Percentiles rank a stretch among this genome's conserved stretches.
Conservation (phyloP, 257 asterid species). For the Plantago ovata region DNA sequence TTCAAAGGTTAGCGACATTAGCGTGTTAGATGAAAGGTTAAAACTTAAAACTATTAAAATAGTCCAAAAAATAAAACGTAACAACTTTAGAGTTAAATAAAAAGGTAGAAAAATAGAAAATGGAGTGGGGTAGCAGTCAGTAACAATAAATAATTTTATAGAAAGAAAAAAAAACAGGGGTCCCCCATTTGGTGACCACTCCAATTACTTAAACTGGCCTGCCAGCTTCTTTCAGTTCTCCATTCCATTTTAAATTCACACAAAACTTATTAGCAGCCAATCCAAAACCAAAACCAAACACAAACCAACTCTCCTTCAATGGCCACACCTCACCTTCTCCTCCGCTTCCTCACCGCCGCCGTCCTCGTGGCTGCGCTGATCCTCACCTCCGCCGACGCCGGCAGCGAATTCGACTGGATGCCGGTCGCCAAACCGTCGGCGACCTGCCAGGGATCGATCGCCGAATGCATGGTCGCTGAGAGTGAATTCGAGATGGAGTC, state of each 20-base stretch:
- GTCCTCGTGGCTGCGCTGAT: slow-evolving; percentile 20
- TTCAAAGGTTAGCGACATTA: too few relatives aligned
- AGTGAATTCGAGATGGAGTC: slow-evolving; percentile 45
- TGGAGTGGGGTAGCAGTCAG: background rate
- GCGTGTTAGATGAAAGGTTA: too few relatives aligned
- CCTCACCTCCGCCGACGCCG: slow-evolving; percentile 33
- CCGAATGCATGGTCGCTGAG: slow-evolving; percentile 43
- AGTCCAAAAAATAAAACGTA: too few relatives aligned
- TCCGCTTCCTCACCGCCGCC: slow-evolving; percentile 39
- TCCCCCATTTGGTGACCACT: background rate
- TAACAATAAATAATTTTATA: background rate
- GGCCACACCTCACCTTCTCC: slow-evolving; percentile 27
- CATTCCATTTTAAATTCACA: background rate
- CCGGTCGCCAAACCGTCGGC: slow-evolving; percentile 21
- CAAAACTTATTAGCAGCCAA: background rate
- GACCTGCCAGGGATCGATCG: slow-evolving; percentile 44
- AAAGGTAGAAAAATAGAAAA: background rate
- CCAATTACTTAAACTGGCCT: slow-evolving; percentile 26
- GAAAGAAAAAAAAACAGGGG: slow-evolving; percentile 1
- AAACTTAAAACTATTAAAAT: too few relatives aligned
- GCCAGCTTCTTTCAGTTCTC: slow-evolving; percentile 9
- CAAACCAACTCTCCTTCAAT: slow-evolving; percentile 24
- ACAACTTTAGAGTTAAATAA: too few relatives aligned
- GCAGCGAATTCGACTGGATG: slow-evolving; percentile 34
- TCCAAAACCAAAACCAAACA: background rate